These are phyloP conservation scores for Podospora bellae-mahoneyi DNA, from an alignment of 495 filamentous ascomycete genomes.

Conservation along the genomic window DNA sequence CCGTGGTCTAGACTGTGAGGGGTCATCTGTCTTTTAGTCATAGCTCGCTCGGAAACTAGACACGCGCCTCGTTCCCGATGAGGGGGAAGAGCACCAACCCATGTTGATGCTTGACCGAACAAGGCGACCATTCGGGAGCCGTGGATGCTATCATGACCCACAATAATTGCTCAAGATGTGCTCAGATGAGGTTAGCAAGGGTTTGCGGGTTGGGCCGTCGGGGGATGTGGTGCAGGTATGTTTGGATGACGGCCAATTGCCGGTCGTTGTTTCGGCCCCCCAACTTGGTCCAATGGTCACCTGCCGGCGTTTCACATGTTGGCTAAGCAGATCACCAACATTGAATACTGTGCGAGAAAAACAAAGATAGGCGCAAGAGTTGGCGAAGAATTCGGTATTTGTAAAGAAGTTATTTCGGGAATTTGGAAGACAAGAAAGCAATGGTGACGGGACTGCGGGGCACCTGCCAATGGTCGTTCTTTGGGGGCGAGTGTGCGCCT, in stretches of 20 bases:
- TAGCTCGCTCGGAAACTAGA: background rate
- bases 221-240: background rate
- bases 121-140: background rate
- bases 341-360: background rate
- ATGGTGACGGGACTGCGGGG: no score
- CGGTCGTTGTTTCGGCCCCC: slow-evolving; percentile 14
- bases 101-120: background rate
- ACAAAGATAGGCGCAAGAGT: background rate
- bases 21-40: slow-evolving; percentile 7
- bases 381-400: no score
- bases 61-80: background rate
- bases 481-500: no score
- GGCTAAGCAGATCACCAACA: background rate
- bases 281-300: slow-evolving; percentile 5
- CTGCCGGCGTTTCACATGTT: slow-evolving; percentile 1
- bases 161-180: background rate
- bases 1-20: background rate
- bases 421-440: no score
- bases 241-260: slow-evolving; percentile 19
- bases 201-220: slow-evolving; percentile 7
- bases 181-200: background rate
- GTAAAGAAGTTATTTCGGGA: no score
- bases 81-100: slow-evolving; percentile 1
- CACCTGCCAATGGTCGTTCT: no score
- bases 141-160: slow-evolving; percentile 4